Base-by-base conservation (phyloP, 2,329 filamentous ascomycete species). In the Beauveria sp. region DNA sequence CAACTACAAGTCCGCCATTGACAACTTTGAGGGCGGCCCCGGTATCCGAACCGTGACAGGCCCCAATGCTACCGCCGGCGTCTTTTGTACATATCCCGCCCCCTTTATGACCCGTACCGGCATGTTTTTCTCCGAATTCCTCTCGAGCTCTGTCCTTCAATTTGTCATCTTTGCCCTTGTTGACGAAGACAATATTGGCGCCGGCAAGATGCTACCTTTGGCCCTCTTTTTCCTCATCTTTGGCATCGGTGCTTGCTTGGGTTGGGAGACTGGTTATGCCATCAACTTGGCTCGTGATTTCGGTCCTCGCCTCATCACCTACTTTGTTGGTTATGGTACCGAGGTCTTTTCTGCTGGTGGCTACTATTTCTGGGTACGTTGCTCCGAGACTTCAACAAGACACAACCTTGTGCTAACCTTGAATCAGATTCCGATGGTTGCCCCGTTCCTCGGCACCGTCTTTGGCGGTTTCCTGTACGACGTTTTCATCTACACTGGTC, bases 261-360 rank as follows among this genome's bases (percentile, higher is more conserved):
- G 88, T 7, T 90, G 86, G 86, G 83, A 91, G 71, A 91, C 88
- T 1, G 87, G 88, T 43, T 91, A 89, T 72, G 88, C 87, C 18
- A 89, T 90, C 65, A 91, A 91, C 68, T 72, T 89, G 47, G 88
- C 87, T 42, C 80, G 88, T 72, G 88, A 91, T 65, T 88, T 91
- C 69, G 86, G 86, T 1, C 87, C 87, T 10, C 78, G 88, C 12
- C 71, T 90, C 49, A 82, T 88, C 64, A 82, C 83, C 1, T 88
- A 85, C 69, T 82, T 86, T 69, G 67, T 90, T 59, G 88, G 88
- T 2, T 91, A 91, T 68, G 86, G 86, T 1, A 72, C 71, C 54
- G 80, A 86, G 55, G 87, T 90, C 0, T 91, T 86, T 84, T 80
- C 78, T 10, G 82, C 85, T 1, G 86, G 87, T 2, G 79, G 79